Base-by-base conservation (phyloP, 1,284 basidiomycete species). In the Omphalotus olearius region DNA sequence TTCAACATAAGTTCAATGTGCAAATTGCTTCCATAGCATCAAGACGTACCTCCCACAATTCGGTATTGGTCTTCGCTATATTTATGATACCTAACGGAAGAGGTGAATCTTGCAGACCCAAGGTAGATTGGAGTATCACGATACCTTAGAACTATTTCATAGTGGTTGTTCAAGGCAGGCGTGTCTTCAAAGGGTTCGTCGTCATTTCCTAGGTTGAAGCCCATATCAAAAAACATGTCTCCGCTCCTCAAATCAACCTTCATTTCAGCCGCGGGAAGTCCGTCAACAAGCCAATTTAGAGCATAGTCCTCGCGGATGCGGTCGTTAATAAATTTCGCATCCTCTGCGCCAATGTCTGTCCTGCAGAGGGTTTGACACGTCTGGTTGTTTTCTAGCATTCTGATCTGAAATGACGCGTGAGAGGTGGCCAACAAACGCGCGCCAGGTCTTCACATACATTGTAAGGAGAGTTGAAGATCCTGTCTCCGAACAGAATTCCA, bases 201-300 rank as follows among this genome's bases (percentile, higher is more conserved):
- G 53, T 90, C 83, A 61, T 86, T 74, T 6, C 90, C 87, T 13
- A 91, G 74, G 60, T 89, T 88, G 69, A 91, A 91, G 54, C 80
- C 92, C 79, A 91, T 89, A 68, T 95, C 92, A 63, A 91, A 93
- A 70, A 96, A 97, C 17, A 87, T 67, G 50, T 96, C 92, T 16
- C 81, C 79, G 2, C 83, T 91, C 59, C 85, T 79, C 48, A 75
- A 64, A 65, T 96, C 92, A 43, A 77, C 69, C 70, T 92, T 94
- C 85, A 93, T 89, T 68, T 96, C 92, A 4, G 93, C 92, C 6
- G 91, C 92, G 3, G 96, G 96, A 35, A 98, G 78, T 3, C 95
- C 95, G 62, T 98, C 95, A 42, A 98, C 76, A 51, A 98, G 84
- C 86, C 94, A 96, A 64, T 98, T 98, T 56, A 98, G 72, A 0